Evolutionary conservation across 495 filamentous ascomycete species (phyloP), one percentile per base, ranked within the genome.

Genomic region (Podospora sp.): DNA sequence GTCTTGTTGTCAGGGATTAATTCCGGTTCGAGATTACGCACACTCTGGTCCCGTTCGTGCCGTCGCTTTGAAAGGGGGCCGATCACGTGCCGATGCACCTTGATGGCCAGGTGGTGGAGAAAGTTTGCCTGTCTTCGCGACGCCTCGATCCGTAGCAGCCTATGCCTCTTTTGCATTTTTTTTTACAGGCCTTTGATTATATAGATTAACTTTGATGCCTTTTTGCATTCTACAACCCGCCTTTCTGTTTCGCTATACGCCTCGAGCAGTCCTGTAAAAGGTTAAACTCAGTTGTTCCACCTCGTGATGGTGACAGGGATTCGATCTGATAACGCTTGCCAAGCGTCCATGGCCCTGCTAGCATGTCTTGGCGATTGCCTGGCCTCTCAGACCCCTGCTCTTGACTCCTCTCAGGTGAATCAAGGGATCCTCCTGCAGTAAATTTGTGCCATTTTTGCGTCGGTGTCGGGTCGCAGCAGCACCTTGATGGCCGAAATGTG

Each of bases 401-500:
- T 14, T 25, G 12, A 9, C 53, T 57, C 21, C 53, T 21, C 22
- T 25, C 22, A 57, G n/a, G 26, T 11, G 16, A 6, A 26, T 57
- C 22, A 56, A 18, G 11, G 40, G 40, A 18, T 18, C 40, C 40
- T 46, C 40, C 40, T 46, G 40, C 40, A 4, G 40, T 11, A 14
- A n/a, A n/a, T n/a, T n/a, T n/a, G n/a, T n/a, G 5, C 40, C 40
- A 46, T 46, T 46, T 18, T 46, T 12, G 52, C 20, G 11, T 6
- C 1, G 20, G 1, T 2, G n/a, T 1, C 14, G 20, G 5, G 40
- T 46, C 40, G 40, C 40, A 46, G 40, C 40, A 46, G 69, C 64
- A 72, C 70, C 70, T 63, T 72, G 70, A 69, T n/a, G 67, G 67
- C 64, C 67, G 8, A 9, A 27, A 2, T 24, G 65, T 33, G 61